These are phyloP conservation scores for Pisolithus marmoratus DNA, from an alignment of 768 basidiomycete species.

Conservation along the genomic window DNA sequence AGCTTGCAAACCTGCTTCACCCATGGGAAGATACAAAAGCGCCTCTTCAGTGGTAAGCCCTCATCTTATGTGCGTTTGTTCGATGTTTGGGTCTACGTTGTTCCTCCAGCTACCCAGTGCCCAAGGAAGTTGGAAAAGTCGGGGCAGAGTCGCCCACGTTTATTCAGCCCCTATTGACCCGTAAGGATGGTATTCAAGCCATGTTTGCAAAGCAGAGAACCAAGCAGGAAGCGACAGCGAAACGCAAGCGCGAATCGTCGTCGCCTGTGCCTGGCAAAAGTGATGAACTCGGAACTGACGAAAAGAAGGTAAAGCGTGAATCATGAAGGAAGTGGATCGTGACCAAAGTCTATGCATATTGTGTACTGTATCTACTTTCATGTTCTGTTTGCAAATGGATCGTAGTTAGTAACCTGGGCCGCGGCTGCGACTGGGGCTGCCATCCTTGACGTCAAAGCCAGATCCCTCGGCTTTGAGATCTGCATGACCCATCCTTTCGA, in stretches of 20 bases:
- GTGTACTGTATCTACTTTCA: not conserved
- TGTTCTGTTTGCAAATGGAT: not conserved
- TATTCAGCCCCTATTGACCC: slow-evolving; percentile 69
- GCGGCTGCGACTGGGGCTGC: slow-evolving; percentile 4
- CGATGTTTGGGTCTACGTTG: not conserved
- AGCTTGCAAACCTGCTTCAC: slow-evolving; percentile 53
- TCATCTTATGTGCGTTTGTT: not conserved
- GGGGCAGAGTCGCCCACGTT: slow-evolving; percentile 78
- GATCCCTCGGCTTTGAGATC: slow-evolving; percentile 60
- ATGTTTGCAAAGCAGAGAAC: slow-evolving; percentile 67
- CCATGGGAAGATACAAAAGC: slow-evolving; percentile 47
- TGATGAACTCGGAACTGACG: slow-evolving; percentile 7
- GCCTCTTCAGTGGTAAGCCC: slow-evolving; percentile 63
- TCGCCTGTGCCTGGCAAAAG: slow-evolving; percentile 2
- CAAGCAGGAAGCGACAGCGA: slow-evolving; percentile 14
- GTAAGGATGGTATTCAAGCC: slow-evolving; percentile 83
- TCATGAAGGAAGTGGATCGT: not conserved
- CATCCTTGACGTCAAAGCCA: slow-evolving; percentile 11
- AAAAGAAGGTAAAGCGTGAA: slow-evolving; percentile 18
- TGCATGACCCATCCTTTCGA: slow-evolving; percentile 78
- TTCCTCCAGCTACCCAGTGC: slow-evolving; percentile 75
- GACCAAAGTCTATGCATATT: no score
- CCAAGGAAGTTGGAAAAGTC: slow-evolving; percentile 87
- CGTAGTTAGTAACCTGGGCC: not conserved
- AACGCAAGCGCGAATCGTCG: slow-evolving; percentile 27